Conservation (phyloP, 164 flowering plant genomes). For the Macadamia integrifolia region DNA sequence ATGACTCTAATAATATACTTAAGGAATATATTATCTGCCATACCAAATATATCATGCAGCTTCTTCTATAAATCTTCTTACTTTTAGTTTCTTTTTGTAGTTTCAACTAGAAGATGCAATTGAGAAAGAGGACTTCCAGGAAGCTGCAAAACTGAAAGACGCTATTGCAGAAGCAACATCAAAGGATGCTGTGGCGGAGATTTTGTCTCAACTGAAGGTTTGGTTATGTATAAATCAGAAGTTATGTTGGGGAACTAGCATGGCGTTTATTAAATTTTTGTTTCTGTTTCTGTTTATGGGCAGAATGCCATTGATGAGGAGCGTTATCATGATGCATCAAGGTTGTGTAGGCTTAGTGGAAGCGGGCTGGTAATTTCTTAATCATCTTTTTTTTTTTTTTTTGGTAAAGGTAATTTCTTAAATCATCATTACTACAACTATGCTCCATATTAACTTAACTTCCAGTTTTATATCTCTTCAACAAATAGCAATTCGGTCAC, state of each 20-base stretch:
- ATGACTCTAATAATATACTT: too few relatives aligned
- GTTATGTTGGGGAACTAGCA: not conserved
- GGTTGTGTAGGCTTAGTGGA: slow-evolving; percentile 62
- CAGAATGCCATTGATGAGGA: slow-evolving; percentile 88
- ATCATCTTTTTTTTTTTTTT: not conserved
- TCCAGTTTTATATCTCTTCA: not conserved
- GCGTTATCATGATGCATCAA: slow-evolving; percentile 92
- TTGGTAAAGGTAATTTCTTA: slow-evolving; percentile 34
- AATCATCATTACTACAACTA: not conserved
- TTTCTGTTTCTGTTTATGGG: slow-evolving; percentile 10
- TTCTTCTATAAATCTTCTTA: not conserved
- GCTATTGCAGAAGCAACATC: slow-evolving; percentile 68
- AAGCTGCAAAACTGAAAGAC: slow-evolving; percentile 76
- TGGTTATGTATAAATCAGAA: slow-evolving; percentile 1
- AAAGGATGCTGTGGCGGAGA: slow-evolving; percentile 73
- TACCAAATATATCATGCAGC: not conserved
- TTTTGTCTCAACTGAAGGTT: slow-evolving; percentile 82
- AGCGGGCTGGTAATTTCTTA: slow-evolving; percentile 70
- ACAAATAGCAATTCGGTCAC: not conserved
- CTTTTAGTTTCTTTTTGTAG: slow-evolving; percentile 31
- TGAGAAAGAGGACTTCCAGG: slow-evolving; percentile 85
- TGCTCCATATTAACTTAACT: not conserved
- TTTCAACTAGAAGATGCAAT: slow-evolving; percentile 93
- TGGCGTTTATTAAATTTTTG: not conserved
- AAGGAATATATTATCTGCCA: too few relatives aligned